Conservation (phyloP, 352 stramenopile species). For the Globisporangium cylindrosporum region DNA sequence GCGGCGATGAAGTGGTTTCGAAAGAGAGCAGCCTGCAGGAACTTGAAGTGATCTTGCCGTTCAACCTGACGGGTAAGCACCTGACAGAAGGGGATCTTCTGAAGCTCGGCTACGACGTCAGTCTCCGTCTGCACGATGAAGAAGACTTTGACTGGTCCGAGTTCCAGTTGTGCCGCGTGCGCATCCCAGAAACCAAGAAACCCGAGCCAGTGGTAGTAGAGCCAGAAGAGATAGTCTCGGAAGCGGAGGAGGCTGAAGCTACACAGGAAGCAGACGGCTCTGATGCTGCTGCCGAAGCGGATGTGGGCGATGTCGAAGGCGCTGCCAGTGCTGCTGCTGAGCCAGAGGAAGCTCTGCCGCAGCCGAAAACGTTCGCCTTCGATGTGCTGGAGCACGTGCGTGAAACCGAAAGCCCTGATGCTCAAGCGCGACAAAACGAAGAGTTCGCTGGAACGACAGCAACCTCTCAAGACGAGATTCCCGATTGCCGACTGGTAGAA, state of each 20-base stretch:
- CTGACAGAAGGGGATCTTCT: slow-evolving; percentile 47
- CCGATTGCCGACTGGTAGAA: slow-evolving; percentile 13
- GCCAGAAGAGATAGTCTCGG: not conserved
- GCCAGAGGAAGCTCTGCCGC: not conserved
- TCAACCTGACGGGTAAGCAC: slow-evolving; percentile 72
- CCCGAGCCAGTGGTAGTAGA: not conserved
- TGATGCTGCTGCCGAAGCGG: slow-evolving; percentile 5
- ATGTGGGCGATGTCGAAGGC: not conserved
- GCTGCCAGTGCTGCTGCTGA: not conserved
- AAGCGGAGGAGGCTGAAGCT: not conserved
- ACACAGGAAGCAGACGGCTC: not conserved
- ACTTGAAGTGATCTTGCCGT: slow-evolving; percentile 62
- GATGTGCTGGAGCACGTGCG: slow-evolving; percentile 20
- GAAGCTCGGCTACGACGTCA: slow-evolving; percentile 47
- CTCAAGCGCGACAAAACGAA: not conserved
- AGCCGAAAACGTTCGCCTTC: slow-evolving; percentile 21
- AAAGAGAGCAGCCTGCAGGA: slow-evolving; percentile 7
- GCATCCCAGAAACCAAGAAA: slow-evolving; percentile 29
- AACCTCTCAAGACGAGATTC: not conserved
- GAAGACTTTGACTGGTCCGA: slow-evolving; percentile 56
- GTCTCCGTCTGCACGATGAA: slow-evolving; percentile 48
- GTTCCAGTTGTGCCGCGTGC: slow-evolving; percentile 41
- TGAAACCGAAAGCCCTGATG: slow-evolving; percentile 1
- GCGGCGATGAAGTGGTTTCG: slow-evolving; percentile 16
- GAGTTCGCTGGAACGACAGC: not conserved